A percentile compares a stretch with the other conserved stretches of the same genome.
Conservation (phyloP, 805 yeast species). For the Hanseniaspora taiwanica region DNA sequence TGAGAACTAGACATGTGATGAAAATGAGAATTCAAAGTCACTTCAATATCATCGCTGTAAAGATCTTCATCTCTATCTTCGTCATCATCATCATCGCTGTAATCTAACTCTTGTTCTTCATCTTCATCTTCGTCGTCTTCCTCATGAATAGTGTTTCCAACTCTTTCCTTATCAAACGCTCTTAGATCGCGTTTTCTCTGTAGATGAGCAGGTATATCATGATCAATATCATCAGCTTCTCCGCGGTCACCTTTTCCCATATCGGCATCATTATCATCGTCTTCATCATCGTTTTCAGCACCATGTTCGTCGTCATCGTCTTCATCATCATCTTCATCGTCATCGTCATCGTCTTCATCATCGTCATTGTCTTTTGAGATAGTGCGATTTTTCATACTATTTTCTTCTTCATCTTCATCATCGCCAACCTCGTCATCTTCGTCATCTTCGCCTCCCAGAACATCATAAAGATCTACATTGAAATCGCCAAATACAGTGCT, state of each 20-base stretch:
- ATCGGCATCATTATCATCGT: constrained; percentile 6
- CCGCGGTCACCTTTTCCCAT: constrained; percentile 8
- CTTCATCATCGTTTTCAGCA: too few relatives aligned
- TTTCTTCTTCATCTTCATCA: background rate
- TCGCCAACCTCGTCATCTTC: constrained; percentile 8
- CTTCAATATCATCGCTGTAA: constrained; percentile 13
- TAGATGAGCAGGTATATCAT: constrained; percentile 4
- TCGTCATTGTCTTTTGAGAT: constrained; percentile 5
- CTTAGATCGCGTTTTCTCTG: background rate
- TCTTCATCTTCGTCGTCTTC: constrained; percentile 1
- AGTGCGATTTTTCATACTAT: constrained; percentile 5
- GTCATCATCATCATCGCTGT: constrained; percentile 16
- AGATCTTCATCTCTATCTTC: constrained; percentile 17
- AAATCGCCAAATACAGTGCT: constrained; percentile 84
- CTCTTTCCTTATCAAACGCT: too few relatives aligned
- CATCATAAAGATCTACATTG: constrained; percentile 28
- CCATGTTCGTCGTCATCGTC: too few relatives aligned
- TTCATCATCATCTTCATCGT: constrained; percentile 17
- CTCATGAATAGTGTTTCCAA: background rate
- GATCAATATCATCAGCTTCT: constrained; percentile 7
- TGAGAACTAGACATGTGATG: constrained; percentile 8
- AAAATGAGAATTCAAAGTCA: constrained; percentile 9
- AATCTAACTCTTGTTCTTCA: constrained; percentile 9
- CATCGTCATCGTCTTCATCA: constrained; percentile 15
- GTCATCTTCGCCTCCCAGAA: constrained; percentile 6